Base-by-base conservation (phyloP, 306 rosid species). In the Acacia crassicarpa region DNA sequence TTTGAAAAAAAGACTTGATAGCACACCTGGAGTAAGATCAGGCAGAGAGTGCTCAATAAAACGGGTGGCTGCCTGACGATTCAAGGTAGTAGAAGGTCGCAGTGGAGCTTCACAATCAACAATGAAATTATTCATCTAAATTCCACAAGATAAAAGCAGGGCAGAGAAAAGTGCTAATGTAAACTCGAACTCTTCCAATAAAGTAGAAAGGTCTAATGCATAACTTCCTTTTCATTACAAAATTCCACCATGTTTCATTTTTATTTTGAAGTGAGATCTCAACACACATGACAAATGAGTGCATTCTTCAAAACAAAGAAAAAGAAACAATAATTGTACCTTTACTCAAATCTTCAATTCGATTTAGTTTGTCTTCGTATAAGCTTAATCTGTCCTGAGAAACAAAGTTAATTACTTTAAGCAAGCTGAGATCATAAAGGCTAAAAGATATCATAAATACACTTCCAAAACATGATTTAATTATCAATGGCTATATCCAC, bases 21-120 rank as follows among this genome's bases (percentile, higher is more conserved):
- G 86, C 89, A 63, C 78, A 95, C 99, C 97, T 82, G 76, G 68
- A 32, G 94, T 91, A 48, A 95, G 98, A 85, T 93, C 94, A 6
- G 98, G 99, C 84, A 95, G 85, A 79, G 98, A 91, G 84, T 92
- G 94, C 78, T 83, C 94, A 5, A 95, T 93, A 83, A 95, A 92
- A 73, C 99, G 98, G 5, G 92, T 89, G 38, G 99, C 98, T n/a
- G 98, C 99, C 82, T 80, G 90, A 82, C 81, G 67, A 78, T 95
- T 92, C 88, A 95, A 90, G 45, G 92, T 89, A 40, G 98, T 82
- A 40, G 98, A 93, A 40, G 98, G 99, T 72, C 91, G 93, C 19
- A 95, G 56, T 6, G 99, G 98, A 46, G 91, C 99, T 93, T 80
- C 89, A 88, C 82, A 84, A 86, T 81, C 78, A 95, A 88, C 82